A percentile compares a stretch with the other conserved stretches of the same genome.
phyloP scores from a whole-genome alignment of 768 basidiomycete species.

The Russula abietina region DNA sequence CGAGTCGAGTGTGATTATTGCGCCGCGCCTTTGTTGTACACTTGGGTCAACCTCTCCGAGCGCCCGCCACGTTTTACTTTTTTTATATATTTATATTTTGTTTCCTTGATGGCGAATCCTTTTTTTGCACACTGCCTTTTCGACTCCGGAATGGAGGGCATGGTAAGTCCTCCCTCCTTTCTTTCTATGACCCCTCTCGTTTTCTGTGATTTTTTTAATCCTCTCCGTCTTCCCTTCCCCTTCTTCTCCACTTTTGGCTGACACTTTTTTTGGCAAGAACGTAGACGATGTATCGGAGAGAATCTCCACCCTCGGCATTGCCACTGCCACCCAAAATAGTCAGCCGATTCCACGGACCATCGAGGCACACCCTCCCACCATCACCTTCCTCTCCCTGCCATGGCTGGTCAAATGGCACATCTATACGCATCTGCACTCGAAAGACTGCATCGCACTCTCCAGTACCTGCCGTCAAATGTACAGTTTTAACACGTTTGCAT shows the following conservation, averaged over 20 bases:
- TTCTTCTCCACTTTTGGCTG: background rate
- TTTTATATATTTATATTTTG: background rate
- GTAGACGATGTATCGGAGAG: background rate
- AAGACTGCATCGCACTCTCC: slow-evolving; percentile 13
- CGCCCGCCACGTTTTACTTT: slow-evolving; percentile 6
- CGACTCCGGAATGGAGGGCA: background rate
- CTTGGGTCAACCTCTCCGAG: background rate
- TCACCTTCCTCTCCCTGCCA: slow-evolving; percentile 10
- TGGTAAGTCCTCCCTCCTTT: slow-evolving; percentile 4
- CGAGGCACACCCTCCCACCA: background rate
- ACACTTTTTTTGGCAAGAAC: slow-evolving; percentile 1
- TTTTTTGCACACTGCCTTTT: background rate
- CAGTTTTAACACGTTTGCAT: slow-evolving; percentile 6
- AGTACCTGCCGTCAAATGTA: slow-evolving; percentile 17
- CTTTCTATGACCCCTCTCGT: background rate
- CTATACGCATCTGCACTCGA: slow-evolving; percentile 3
- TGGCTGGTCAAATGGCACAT: slow-evolving; percentile 5
- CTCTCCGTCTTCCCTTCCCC: background rate
- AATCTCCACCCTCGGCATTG: slow-evolving; percentile 5
- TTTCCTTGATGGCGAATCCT: background rate
- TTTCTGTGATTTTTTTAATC: too few species aligned
- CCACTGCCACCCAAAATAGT: background rate
- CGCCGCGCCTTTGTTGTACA: background rate
- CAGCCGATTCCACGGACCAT: background rate
- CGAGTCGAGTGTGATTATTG: background rate